Conservation (phyloP, 2,329 filamentous ascomycete species). For the Aspergillus sp. region DNA sequence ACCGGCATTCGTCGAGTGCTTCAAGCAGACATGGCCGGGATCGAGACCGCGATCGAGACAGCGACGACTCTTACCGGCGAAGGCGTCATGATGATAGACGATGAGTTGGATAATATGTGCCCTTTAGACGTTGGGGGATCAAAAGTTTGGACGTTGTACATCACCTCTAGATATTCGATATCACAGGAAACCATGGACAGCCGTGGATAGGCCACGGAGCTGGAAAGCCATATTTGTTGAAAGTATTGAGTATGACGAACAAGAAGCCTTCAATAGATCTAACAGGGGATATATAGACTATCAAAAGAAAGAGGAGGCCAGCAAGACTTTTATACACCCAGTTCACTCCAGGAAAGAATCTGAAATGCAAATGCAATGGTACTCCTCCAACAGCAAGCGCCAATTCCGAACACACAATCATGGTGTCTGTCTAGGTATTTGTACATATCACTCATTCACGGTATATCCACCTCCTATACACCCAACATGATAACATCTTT, state of each 20-base stretch:
- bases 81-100: slow-evolving; percentile 26
- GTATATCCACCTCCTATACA: slow-evolving; percentile 17
- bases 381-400: slow-evolving; percentile 17
- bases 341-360: neutral
- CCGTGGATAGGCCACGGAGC: neutral
- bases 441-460: slow-evolving; percentile 17
- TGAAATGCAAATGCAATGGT: slow-evolving; percentile 18
- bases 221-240: too few relatives aligned
- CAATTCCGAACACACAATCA: slow-evolving; percentile 11
- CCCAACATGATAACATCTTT: slow-evolving; percentile 42
- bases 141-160: neutral
- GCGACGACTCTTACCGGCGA: slow-evolving; percentile 29
- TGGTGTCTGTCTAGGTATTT: slow-evolving; percentile 13
- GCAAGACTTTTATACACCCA: slow-evolving; percentile 13
- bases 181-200: too few relatives aligned
- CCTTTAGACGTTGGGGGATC: neutral
- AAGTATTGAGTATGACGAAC: neutral
- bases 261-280: neutral
- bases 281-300: slow-evolving; percentile 2
- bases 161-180: neutral
- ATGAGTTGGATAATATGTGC: neutral
- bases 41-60: slow-evolving; percentile 25
- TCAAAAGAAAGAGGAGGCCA: slow-evolving; percentile 1
- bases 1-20: slow-evolving; percentile 30
- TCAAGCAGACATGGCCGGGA: slow-evolving; percentile 30